Conservation (phyloP, 805 yeast genomes). For the Candida boleticola region DNA sequence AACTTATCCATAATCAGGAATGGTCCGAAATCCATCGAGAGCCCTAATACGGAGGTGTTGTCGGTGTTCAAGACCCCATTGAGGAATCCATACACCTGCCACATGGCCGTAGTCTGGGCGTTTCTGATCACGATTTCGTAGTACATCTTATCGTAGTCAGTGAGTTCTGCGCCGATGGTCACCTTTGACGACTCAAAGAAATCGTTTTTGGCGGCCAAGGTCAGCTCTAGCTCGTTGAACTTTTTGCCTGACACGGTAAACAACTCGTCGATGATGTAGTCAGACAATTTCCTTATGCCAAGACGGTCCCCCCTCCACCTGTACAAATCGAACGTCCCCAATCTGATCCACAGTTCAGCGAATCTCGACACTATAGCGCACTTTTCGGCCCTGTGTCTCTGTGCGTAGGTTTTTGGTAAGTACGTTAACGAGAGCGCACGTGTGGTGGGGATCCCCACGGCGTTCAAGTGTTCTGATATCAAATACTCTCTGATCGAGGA, state of each 20-base stretch:
- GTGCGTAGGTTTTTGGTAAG: conserved; percentile 76
- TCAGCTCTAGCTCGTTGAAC: conserved; percentile 18
- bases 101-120: conserved; percentile 73
- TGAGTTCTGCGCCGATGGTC: conserved; percentile 32
- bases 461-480: conserved; percentile 75
- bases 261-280: conserved; percentile 69
- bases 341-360: conserved; percentile 82
- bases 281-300: conserved; percentile 62
- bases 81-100: conserved; percentile 90
- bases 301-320: conserved; percentile 67
- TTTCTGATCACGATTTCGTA: conserved; percentile 70
- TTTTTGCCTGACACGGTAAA: conserved; percentile 32
- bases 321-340: conserved; percentile 86
- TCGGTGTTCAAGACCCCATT: conserved; percentile 96
- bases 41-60: conserved; percentile 85
- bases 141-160: conserved; percentile 70
- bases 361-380: conserved; percentile 85
- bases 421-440: conserved; percentile 73
- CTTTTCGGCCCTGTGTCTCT: conserved; percentile 65
- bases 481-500: conserved; percentile 87
- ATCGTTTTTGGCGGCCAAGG: conserved; percentile 16
- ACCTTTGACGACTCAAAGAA: conserved; percentile 16
- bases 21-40: conserved; percentile 93
- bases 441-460: conserved; percentile 83
- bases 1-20: conserved; percentile 86